Evolutionary conservation across 768 basidiomycete genomes (phyloP), one percentile per base, ranked within the genome.

Genomic region (Russula sp.): DNA sequence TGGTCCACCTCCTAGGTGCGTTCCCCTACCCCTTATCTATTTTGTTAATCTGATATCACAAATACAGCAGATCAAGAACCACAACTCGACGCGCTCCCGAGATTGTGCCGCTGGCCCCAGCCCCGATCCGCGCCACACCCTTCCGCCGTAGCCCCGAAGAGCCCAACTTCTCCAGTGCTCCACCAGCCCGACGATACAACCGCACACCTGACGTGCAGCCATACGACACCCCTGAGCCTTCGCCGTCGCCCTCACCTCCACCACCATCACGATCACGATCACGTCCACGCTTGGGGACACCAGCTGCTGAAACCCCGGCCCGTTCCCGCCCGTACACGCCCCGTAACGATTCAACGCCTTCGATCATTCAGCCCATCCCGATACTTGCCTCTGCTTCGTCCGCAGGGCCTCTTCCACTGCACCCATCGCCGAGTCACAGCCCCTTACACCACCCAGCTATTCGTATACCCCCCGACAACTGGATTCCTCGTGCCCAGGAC

Each of bases 401-500:
- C 10, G 10, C 43, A 9, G 49, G 36, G 0, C 59, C 29, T 11
- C 3, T 52, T 2, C 36, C 48, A 5, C 20, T 61, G 11, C 57
- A 42, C 20, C 16, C 46, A 41, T 54, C 57, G 4, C 52, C 62
- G 11, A 59, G 25, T 25, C 45, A 43, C 32, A 53, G 50, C 18
- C 56, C 50, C 34, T 18, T 60, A 39, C 58, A n/a, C 22, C 65
- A 61, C 43, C 43, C 42, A 2, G 48, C 63, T 13, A 42, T 65
- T 39, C 64, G 59, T 46, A 59, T 61, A 7, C 65, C 64, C 1
- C 66, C 64, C 2, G 66, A 67, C 36, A 61, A 58, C 42, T 67
- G 64, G 64, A 67, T 67, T 14, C 66, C 66, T 0, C 60, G 29
- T 41, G 64, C 64, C 5, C 60, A 65, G 38, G 61, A 65, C 20